Evolutionary conservation across 148 eudicot genomes (phyloP), one percentile per base, ranked within the genome.

Genomic region (Heliosperma pusillum): DNA sequence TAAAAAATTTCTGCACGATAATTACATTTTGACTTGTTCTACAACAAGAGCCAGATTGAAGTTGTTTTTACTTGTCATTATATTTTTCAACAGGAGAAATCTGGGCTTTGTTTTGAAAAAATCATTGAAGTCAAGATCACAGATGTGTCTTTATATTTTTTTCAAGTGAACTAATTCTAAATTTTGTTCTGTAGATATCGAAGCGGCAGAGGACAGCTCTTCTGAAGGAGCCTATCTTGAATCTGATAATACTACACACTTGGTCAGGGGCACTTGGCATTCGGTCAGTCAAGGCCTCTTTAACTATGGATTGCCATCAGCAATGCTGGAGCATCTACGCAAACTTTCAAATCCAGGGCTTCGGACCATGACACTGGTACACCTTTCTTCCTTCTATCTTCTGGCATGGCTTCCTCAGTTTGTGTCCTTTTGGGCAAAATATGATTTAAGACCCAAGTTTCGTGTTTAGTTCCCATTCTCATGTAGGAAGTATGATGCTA

Each of bases 181-280:
- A 19, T 59, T 26, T 59, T 27, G 13, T 71, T 11, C 42, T 65
- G n/a, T 79, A 93, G 98, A 87, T 79, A 40, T 90, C 44, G 88
- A 83, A 27, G 79, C 81, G 56, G 78, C 74, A 4, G 55, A 81
- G 47, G 81, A 83, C 65, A 79, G 75, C 64, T 80, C 76, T 69
- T 74, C 72, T 25, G 84, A 74, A 68, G 75, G 79, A 47, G 79
- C 69, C 60, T 4, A 44, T 72, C 63, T 75, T 33, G 20, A 74
- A 55, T 75, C 83, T 71, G 77, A 83, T 77, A 84, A 80, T 82
- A 77, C 82, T 70, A 77, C 81, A 73, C 93, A 95, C 81, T 88
- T 95, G 96, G 91, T 95, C 72, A 89, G 98, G 30, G 92, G 88
- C 57, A 88, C 97, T 66, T 95, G 97, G 97, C 80, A 90, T 71